phyloP scores from a whole-genome alignment of 2,329 filamentous ascomycete species.

The Meredithiella fracta region DNA sequence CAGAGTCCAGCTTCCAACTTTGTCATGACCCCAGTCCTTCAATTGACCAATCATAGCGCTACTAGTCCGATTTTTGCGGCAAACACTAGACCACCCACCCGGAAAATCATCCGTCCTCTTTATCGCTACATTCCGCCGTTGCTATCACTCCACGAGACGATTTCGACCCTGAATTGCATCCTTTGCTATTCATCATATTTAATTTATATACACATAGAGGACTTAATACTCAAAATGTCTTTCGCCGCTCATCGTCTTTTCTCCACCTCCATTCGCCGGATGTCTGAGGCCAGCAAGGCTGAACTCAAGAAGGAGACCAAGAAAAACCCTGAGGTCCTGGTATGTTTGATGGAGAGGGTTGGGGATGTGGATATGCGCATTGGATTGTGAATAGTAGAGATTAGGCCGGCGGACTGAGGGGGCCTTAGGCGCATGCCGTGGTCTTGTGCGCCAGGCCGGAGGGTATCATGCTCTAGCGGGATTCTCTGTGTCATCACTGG shows the following conservation, averaged over 20 bases:
- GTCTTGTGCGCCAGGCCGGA: too few relatives aligned
- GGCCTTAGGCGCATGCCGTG: not conserved
- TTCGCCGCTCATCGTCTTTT: constrained; percentile 40
- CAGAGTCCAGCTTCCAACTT: constrained; percentile 2
- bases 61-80: constrained; percentile 6
- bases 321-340: constrained; percentile 32
- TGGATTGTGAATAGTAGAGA: not conserved
- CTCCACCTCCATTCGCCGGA: constrained; percentile 35
- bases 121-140: not conserved
- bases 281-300: constrained; percentile 28
- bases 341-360: not conserved
- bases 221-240: constrained; percentile 29
- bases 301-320: constrained; percentile 41
- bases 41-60: constrained; percentile 9
- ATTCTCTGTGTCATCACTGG: not conserved
- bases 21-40: not conserved
- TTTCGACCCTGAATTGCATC: not conserved
- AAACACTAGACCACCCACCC: not conserved
- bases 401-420: not conserved
- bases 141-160: not conserved
- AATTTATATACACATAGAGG: not conserved
- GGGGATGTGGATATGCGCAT: not conserved
- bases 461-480: too few relatives aligned
- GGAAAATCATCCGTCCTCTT: not conserved
- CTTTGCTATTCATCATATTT: not conserved